Conservation (phyloP, 2,329 filamentous ascomycete genomes). For the Immersiporthe knoxdaviesiana region DNA sequence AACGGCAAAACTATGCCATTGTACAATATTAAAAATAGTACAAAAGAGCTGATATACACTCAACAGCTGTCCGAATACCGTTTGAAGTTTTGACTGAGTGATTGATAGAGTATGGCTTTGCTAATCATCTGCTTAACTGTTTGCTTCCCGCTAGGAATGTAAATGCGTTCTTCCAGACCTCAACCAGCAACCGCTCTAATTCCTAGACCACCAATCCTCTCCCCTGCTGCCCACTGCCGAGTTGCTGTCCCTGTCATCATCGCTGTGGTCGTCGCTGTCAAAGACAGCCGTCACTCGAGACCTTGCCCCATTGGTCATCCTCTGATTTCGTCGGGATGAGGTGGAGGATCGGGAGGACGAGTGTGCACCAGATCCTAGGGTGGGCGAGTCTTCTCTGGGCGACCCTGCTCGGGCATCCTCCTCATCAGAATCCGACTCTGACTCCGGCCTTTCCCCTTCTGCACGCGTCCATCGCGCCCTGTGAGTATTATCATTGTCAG, state of each 20-base stretch:
- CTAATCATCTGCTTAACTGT: not conserved
- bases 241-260: not conserved
- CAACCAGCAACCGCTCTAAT: too few species aligned
- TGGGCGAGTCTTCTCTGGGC: not conserved
- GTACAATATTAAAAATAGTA: not conserved
- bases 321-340: not conserved
- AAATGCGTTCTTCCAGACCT: too few species aligned
- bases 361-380: not conserved
- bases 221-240: not conserved
- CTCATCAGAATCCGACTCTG: not conserved
- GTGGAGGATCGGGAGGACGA: not conserved
- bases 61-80: not conserved
- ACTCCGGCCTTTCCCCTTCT: not conserved
- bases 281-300: not conserved
- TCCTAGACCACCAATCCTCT: not conserved
- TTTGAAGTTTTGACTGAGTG: not conserved
- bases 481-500: not conserved
- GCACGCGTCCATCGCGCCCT: not conserved
- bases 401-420: not conserved
- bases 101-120: not conserved
- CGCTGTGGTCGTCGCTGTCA: not conserved
- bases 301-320: not conserved
- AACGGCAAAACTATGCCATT: not conserved
- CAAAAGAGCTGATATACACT: not conserved
- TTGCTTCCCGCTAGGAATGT: too few species aligned